phyloP scores from a whole-genome alignment of 1,284 basidiomycete species.

The Ganoderma lingzhi region DNA sequence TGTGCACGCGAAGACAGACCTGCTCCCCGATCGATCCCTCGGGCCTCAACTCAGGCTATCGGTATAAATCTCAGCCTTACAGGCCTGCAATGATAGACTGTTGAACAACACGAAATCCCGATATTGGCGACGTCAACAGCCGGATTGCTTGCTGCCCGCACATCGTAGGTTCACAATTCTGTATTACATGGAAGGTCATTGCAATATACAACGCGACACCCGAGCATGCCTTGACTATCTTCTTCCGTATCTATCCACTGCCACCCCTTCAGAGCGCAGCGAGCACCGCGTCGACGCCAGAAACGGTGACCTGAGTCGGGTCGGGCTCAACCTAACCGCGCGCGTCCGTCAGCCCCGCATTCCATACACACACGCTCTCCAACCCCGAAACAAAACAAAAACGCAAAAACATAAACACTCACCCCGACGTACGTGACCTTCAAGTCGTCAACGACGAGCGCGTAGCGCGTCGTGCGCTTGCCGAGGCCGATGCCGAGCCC shows the following conservation, averaged over 20 bases:
- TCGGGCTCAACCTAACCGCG: slow-evolving; percentile 56
- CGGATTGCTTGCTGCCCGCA: neutral
- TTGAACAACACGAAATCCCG: neutral
- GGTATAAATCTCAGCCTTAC: too few species aligned
- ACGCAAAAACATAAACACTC: slow-evolving; percentile 33
- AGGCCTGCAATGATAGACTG: too few species aligned
- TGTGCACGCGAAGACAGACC: too few species aligned
- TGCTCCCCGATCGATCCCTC: too few species aligned
- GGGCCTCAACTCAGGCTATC: too few species aligned
- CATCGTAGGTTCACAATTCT: neutral
- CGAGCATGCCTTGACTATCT: neutral
- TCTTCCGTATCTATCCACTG: neutral
- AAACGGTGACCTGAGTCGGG: slow-evolving; percentile 60
- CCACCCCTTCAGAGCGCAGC: slow-evolving; percentile 36
- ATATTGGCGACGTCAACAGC: neutral
- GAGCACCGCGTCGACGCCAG: slow-evolving; percentile 73
- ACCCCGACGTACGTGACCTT: slow-evolving; percentile 71
- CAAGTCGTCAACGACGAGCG: slow-evolving; percentile 76
- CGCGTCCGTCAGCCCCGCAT: neutral
- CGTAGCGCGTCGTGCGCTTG: slow-evolving; percentile 74
- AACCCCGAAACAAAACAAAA: too few species aligned
- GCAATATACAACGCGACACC: neutral
- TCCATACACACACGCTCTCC: neutral
- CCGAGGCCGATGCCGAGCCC: slow-evolving; percentile 63
- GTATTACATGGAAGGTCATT: neutral